Base-by-base conservation (phyloP, 306 rosid species). In the Senna siamea region DNA sequence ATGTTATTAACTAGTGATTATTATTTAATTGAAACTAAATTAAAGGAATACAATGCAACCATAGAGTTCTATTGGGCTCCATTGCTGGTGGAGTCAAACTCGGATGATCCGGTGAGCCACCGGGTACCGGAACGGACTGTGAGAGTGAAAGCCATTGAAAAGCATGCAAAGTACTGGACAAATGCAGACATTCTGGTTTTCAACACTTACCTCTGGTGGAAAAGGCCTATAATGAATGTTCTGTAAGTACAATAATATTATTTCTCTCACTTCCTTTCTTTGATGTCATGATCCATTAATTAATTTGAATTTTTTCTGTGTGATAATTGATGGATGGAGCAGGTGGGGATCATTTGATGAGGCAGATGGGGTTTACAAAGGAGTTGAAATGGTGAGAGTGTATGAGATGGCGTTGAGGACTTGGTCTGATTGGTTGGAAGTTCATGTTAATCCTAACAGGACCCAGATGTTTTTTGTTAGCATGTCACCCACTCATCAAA, bases 401-500 rank as follows among this genome's bases (percentile, higher is more conserved):
- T 94, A 87, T 73, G 97, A 92, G 80, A 90, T 94, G 93, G 99
- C 99, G 10, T 46, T 92, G 26, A 88, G 86, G 66, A 94, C 99
- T 0, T 90, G 92, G 99, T 88, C 87, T 22, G 92, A 94, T 73
- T 92, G 99, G 99, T 71, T 90, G 82, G 98, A 94, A 85, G 73
- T 94, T 4, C 97, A 84, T 59, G 90, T 92, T n/a, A 80, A 94
- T 71, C 78, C 82, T 30, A 88, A 47, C 85, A 94, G 87, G 56
- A 88, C 99, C 38, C 74, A 74, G 1, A 35, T 92, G 81, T 89
- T 89, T 62, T 92, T 94, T 20, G 90, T 94, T 68, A 88, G 90
- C 85, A 84, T 94, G 96, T 94, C 99, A n/a, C 99, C 97, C 0
- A 94, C 93, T 71, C 99, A 94, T 55, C 85, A 87, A 59, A 94